Evolutionary conservation across 202 grass and related monocot genomes (phyloP).

Genomic region (Musa balbisiana): DNA sequence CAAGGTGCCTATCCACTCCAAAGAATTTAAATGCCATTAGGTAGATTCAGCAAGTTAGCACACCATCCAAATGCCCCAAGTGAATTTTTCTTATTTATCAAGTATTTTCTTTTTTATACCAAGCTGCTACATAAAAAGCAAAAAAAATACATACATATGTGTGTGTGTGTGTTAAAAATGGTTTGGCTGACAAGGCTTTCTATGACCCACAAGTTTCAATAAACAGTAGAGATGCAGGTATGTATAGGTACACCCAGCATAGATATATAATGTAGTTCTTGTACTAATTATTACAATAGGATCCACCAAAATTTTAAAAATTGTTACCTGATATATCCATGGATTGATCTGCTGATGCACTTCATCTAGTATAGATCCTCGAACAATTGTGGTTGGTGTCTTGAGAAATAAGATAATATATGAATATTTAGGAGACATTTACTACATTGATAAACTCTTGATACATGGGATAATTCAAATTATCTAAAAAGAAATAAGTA

Average conservation of each 20-base stretch:
- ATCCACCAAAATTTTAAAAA: constrained; percentile 18
- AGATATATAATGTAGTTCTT: background rate
- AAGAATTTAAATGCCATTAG: no score
- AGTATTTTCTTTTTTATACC: no score
- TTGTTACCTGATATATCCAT: constrained; percentile 88
- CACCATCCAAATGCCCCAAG: no score
- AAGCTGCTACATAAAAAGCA: no score
- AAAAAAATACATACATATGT: background rate
- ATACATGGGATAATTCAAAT: constrained; percentile 18
- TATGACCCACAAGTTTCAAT: no score
- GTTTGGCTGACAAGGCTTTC: no score
- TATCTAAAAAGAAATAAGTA: constrained; percentile 24
- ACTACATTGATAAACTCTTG: constrained; percentile 8
- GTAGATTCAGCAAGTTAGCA: no score
- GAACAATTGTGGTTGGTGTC: constrained; percentile 56
- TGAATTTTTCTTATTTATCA: no score
- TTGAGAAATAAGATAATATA: constrained; percentile 36
- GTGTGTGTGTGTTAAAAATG: no score
- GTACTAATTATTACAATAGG: constrained; percentile 14
- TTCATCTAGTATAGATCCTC: constrained; percentile 85
- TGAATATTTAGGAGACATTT: background rate
- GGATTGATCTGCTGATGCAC: constrained; percentile 85
- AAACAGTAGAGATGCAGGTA: background rate
- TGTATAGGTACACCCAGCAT: background rate
- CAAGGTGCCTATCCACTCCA: no score